Conservation (phyloP, 2,329 filamentous ascomycete genomes). For the Scedosporium minutisporum region DNA sequence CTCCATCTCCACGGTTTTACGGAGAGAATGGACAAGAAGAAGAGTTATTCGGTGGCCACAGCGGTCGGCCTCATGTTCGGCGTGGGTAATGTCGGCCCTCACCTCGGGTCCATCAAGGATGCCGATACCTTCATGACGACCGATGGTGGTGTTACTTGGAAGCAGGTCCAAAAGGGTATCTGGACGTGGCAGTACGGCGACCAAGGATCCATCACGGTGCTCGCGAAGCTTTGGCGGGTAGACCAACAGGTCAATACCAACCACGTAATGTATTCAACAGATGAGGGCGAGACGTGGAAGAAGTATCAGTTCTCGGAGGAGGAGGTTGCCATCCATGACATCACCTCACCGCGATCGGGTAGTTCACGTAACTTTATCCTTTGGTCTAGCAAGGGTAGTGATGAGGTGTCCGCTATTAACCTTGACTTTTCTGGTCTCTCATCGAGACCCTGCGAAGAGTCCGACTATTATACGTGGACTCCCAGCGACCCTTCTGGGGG, state of each 20-base stretch:
- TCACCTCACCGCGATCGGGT: conserved; percentile 83
- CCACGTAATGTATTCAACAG: conserved; percentile 62
- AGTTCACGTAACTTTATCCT: conserved; percentile 85
- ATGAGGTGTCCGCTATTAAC: conserved; percentile 63
- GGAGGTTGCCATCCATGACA: conserved; percentile 64
- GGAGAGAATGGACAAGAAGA: conserved; percentile 69
- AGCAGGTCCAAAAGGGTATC: conserved; percentile 70
- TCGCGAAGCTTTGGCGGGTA: conserved; percentile 62
- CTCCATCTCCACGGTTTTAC: conserved; percentile 95
- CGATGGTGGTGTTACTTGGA: conserved; percentile 88
- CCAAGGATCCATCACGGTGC: conserved; percentile 83
- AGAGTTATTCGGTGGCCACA: conserved; percentile 80
- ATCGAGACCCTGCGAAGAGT: conserved; percentile 62
- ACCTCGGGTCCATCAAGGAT: conserved; percentile 56
- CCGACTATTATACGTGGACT: conserved; percentile 73
- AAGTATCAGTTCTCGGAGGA: conserved; percentile 63
- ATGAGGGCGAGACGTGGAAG: conserved; percentile 74
- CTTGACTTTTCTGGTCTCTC: conserved; percentile 81
- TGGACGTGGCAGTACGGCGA: conserved; percentile 96
- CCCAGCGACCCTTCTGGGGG: conserved; percentile 73
- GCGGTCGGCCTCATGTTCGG: conserved; percentile 88
- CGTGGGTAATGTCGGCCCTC: conserved; percentile 76
- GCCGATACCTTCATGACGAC: conserved; percentile 84
- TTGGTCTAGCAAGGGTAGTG: conserved; percentile 58
- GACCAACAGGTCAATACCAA: conserved; percentile 62